Evolutionary conservation across 768 basidiomycete genomes (phyloP).

Genomic region (Clavaria fumosa): DNA sequence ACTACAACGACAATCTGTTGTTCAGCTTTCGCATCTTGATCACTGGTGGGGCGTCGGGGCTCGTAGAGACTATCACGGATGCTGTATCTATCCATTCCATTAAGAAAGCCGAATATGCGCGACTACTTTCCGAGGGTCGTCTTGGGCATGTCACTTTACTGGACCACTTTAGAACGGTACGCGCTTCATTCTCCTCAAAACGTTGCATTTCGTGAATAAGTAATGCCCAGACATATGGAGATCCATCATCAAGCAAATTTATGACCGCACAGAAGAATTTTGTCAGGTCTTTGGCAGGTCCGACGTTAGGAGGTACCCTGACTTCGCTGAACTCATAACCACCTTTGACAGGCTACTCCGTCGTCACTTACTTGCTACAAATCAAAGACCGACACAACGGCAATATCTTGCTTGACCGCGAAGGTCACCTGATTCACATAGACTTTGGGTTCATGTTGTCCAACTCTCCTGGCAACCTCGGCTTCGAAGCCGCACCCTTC

Average conservation of each 20-base stretch:
- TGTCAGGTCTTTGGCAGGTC: slow-evolving; percentile 79
- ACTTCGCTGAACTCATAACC: slow-evolving; percentile 2
- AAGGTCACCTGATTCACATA: slow-evolving; percentile 91
- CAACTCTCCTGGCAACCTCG: slow-evolving; percentile 93
- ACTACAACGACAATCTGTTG: slow-evolving; percentile 1
- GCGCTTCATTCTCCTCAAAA: too few species aligned
- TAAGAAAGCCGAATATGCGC: slow-evolving; percentile 96
- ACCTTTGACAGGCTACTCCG: slow-evolving; percentile 57
- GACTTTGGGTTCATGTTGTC: slow-evolving; percentile 98
- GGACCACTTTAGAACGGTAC: slow-evolving; percentile 84
- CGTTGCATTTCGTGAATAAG: background rate
- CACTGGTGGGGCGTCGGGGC: slow-evolving; percentile 80
- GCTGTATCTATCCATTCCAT: slow-evolving; percentile 98
- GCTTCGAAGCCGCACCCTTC: slow-evolving; percentile 99
- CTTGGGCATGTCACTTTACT: slow-evolving; percentile 78
- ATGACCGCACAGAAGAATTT: slow-evolving; percentile 87
- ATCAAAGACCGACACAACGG: slow-evolving; percentile 99
- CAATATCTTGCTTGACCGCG: slow-evolving; percentile 90
- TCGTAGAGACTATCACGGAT: slow-evolving; percentile 97
- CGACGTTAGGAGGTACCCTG: too few species aligned
- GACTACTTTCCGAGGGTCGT: slow-evolving; percentile 63
- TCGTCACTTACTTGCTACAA: slow-evolving; percentile 92
- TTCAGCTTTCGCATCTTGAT: slow-evolving; percentile 89
- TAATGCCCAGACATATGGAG: slow-evolving; percentile 63
- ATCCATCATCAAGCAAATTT: slow-evolving; percentile 76